Percentiles rank a stretch among this genome's conserved stretches.
Evolutionary conservation across 2,329 filamentous ascomycete genomes (phyloP).

Genomic region (Sporothrix brunneoviolacea): DNA sequence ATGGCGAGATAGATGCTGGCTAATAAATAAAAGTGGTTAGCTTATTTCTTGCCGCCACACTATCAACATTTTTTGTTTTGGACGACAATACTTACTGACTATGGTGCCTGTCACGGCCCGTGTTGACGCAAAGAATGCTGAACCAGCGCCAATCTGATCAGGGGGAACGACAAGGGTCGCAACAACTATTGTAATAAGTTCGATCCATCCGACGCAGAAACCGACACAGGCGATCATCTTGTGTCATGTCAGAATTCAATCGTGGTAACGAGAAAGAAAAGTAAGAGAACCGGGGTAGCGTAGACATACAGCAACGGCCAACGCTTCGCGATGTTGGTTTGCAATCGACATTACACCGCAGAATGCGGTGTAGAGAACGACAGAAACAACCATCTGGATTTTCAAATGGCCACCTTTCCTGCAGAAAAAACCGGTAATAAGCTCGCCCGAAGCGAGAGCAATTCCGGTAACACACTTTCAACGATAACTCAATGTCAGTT

Average conservation of each 20-base stretch:
- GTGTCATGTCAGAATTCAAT: too few species aligned
- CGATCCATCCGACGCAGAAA: slow-evolving; percentile 10
- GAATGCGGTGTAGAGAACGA: not conserved
- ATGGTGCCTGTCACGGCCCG: slow-evolving; percentile 7
- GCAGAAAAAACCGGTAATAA: slow-evolving; percentile 6
- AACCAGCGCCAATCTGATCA: slow-evolving; percentile 8
- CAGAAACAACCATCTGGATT: not conserved
- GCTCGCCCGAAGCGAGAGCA: slow-evolving; percentile 5
- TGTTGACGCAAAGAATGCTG: slow-evolving; percentile 6
- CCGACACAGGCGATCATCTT: slow-evolving; percentile 5
- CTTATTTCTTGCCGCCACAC: too few species aligned
- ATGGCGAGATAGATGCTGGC: slow-evolving; percentile 8
- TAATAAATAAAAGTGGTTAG: too few species aligned
- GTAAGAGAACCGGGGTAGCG: too few species aligned
- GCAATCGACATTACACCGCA: slow-evolving; percentile 8
- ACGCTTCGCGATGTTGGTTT: slow-evolving; percentile 5
- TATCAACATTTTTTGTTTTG: too few species aligned
- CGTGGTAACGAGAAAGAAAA: too few species aligned
- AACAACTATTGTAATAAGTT: slow-evolving; percentile 9
- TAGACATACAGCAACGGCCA: slow-evolving; percentile 4
- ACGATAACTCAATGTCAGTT: too few species aligned
- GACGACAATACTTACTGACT: too few species aligned
- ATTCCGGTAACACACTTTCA: slow-evolving; percentile 8
- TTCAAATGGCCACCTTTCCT: slow-evolving; percentile 1
- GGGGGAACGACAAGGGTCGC: slow-evolving; percentile 5